A percentile compares a stretch with the other conserved stretches of the same genome.
Evolutionary conservation across 345 rosid genomes (phyloP).

Genomic region (Geranium brycei): DNA sequence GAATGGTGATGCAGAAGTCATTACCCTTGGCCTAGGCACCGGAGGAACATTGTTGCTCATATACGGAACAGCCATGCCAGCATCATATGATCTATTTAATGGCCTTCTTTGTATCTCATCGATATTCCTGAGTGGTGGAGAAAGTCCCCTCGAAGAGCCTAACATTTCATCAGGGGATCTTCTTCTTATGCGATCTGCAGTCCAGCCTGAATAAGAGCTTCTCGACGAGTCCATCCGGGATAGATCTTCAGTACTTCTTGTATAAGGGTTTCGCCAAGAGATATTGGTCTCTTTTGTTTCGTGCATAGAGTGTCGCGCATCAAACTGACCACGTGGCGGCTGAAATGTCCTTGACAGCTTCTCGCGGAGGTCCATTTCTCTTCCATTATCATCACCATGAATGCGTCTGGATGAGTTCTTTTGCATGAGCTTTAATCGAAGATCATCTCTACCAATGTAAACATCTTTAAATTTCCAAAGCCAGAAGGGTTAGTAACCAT

Average conservation of each 20-base stretch:
- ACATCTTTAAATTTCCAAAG: conserved; percentile 35
- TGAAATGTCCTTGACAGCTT: conserved; percentile 52
- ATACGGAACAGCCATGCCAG: conserved; percentile 42
- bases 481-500: conserved; percentile 23
- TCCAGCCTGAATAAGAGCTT: conserved; percentile 51
- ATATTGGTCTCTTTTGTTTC: conserved; percentile 34
- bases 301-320: conserved; percentile 26
- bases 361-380: conserved; percentile 57
- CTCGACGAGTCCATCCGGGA: conserved; percentile 35
- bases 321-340: conserved; percentile 23
- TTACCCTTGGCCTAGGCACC: conserved; percentile 43
- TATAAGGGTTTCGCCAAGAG: conserved; percentile 31
- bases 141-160: conserved; percentile 46
- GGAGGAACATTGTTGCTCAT: conserved; percentile 41
- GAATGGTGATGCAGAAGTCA: conserved; percentile 28
- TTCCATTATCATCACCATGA: conserved; percentile 26
- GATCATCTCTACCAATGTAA: conserved; percentile 58
- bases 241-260: conserved; percentile 44
- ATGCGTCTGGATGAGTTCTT: conserved; percentile 33
- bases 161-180: conserved; percentile 58
- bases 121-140: conserved; percentile 36
- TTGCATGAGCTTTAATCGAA: conserved; percentile 65
- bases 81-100: conserved; percentile 38
- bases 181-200: conserved; percentile 46
- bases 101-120: conserved; percentile 41